Percentiles rank a stretch among this genome's conserved stretches.
phyloP scores from a whole-genome alignment of 805 yeast species.

The Scheffersomyces amazonensis region DNA sequence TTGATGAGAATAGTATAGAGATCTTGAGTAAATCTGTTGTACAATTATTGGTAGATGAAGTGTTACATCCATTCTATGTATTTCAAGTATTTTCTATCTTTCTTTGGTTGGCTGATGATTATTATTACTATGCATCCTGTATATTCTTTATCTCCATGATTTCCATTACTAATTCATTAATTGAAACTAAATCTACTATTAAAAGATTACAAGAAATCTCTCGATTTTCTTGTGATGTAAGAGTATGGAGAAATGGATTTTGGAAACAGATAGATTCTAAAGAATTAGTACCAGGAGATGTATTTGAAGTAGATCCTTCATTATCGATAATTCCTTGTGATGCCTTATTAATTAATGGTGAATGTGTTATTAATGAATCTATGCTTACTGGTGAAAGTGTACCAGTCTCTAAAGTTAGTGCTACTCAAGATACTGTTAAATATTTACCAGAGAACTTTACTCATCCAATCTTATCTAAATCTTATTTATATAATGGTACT shows the following conservation, averaged over 20 bases:
- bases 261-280: constrained; percentile 79
- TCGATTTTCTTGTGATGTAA: constrained; percentile 68
- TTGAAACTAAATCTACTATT: constrained; percentile 83
- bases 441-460: constrained; percentile 59
- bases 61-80: constrained; percentile 91
- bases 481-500: constrained; percentile 85
- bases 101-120: constrained; percentile 89
- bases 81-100: constrained; percentile 91
- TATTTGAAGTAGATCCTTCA: constrained; percentile 88
- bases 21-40: constrained; percentile 68
- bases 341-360: constrained; percentile 82
- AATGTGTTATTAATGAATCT: constrained; percentile 94
- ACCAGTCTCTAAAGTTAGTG: constrained; percentile 82
- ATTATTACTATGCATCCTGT: constrained; percentile 91
- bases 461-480: constrained; percentile 64
- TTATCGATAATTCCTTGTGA: constrained; percentile 81
- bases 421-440: constrained; percentile 59
- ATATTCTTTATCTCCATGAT: constrained; percentile 82
- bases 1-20: constrained; percentile 74
- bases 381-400: constrained; percentile 99
- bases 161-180: constrained; percentile 73
- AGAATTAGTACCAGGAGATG: constrained; percentile 93
- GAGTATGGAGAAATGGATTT: constrained; percentile 89
- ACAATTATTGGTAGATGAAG: constrained; percentile 77
- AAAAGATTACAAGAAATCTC: constrained; percentile 72